Evolutionary conservation across 495 filamentous ascomycete species (phyloP).

Genomic region (Cryomyces minteri): DNA sequence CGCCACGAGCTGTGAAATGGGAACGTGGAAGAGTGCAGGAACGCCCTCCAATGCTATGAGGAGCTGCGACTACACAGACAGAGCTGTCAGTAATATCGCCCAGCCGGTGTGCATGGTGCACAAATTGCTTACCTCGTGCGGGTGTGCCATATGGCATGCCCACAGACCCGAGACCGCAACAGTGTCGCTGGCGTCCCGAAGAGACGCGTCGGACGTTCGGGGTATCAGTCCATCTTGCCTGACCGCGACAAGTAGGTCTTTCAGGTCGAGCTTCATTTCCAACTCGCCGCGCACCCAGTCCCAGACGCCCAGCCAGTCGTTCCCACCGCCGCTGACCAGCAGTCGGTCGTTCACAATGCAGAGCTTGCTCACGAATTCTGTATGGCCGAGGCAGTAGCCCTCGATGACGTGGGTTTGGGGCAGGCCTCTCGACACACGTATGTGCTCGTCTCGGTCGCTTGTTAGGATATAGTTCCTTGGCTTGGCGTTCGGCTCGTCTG

Average conservation of each 20-base stretch:
- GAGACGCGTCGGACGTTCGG: neutral
- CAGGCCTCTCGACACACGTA: constrained; percentile 67
- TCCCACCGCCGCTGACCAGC: constrained; percentile 76
- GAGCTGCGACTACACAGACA: constrained; percentile 4
- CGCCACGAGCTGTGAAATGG: neutral
- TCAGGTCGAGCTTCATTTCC: constrained; percentile 26
- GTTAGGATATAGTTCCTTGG: constrained; percentile 57
- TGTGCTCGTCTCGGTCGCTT: constrained; percentile 90
- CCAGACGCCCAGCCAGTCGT: constrained; percentile 63
- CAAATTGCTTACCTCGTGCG: neutral
- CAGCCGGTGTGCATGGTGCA: neutral
- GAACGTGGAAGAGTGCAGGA: constrained; percentile 11
- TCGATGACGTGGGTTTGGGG: constrained; percentile 84
- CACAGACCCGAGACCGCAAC: neutral
- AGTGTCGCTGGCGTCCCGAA: constrained; percentile 1
- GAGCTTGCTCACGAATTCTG: constrained; percentile 58
- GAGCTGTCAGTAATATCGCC: neutral
- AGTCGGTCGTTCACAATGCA: constrained; percentile 40
- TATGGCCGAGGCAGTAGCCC: constrained; percentile 71
- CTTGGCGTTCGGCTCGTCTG: constrained; percentile 4
- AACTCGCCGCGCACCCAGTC: constrained; percentile 52
- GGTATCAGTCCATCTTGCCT: neutral
- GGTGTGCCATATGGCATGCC: neutral
- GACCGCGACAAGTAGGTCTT: constrained; percentile 5
- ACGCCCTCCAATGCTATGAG: constrained; percentile 17